These are phyloP conservation scores for Geotrichum candidum DNA, from an alignment of 1,139 yeast species.

Conservation along the genomic window DNA sequence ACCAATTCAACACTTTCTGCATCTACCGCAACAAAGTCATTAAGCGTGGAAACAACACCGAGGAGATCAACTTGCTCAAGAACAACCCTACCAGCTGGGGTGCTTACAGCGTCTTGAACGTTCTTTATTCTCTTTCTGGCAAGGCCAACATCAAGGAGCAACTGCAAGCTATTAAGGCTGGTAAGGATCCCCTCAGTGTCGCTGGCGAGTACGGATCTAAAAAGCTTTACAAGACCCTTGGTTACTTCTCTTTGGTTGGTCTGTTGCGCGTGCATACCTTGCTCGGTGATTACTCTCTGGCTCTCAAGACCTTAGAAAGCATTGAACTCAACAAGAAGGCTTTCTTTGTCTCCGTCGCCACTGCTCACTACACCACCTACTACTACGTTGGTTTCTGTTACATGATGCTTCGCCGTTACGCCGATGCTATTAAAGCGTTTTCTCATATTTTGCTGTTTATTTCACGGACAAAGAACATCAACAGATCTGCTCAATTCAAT, in stretches of 20 bases:
- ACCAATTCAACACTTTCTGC: slow-evolving; percentile 44
- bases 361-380: slow-evolving; percentile 46
- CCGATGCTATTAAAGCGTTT: slow-evolving; percentile 46
- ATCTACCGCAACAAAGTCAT: slow-evolving; percentile 39
- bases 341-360: slow-evolving; percentile 42
- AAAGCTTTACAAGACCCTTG: slow-evolving; percentile 42
- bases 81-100: slow-evolving; percentile 43
- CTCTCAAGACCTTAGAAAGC: slow-evolving; percentile 44
- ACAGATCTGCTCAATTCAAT: slow-evolving; percentile 43
- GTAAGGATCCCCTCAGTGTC: slow-evolving; percentile 33
- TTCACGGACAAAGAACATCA: slow-evolving; percentile 43
- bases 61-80: slow-evolving; percentile 37
- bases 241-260: slow-evolving; percentile 47
- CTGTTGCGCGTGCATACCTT: slow-evolving; percentile 45
- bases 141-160: slow-evolving; percentile 43
- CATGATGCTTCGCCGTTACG: slow-evolving; percentile 45
- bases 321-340: slow-evolving; percentile 44
- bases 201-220: slow-evolving; percentile 44
- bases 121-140: slow-evolving; percentile 43
- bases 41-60: slow-evolving; percentile 31
- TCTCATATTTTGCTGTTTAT: slow-evolving; percentile 43
- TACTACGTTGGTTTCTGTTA: slow-evolving; percentile 48
- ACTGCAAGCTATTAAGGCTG: slow-evolving; percentile 36
- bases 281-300: slow-evolving; percentile 45
- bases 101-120: slow-evolving; percentile 44